A percentile compares a stretch with the other conserved stretches of the same genome.
phyloP scores from a whole-genome alignment of 2,329 filamentous ascomycete species.

The Mycocentrospora acerina region DNA sequence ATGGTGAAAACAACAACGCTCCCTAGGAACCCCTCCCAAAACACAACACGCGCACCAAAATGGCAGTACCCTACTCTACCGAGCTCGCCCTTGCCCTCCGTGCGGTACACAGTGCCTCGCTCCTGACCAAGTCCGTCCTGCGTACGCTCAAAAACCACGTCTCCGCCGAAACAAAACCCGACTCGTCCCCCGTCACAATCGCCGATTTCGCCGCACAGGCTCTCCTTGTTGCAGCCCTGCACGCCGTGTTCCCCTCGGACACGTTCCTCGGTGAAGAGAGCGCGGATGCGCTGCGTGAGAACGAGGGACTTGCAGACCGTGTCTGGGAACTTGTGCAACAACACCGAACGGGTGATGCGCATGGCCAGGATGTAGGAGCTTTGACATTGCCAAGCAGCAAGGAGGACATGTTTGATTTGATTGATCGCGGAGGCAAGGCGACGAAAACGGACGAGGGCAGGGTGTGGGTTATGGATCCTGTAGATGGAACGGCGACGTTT shows the following conservation, averaged over 20 bases:
- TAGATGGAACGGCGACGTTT: slow-evolving; percentile 66
- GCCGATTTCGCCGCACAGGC: slow-evolving; percentile 66
- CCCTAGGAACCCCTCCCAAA: not conserved
- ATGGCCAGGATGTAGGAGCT: slow-evolving; percentile 10
- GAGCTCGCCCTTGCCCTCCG: slow-evolving; percentile 36
- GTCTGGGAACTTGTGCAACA: slow-evolving; percentile 58
- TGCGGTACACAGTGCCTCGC: slow-evolving; percentile 57
- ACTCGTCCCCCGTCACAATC: slow-evolving; percentile 62
- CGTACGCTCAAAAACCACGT: slow-evolving; percentile 49
- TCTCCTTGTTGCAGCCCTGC: slow-evolving; percentile 60
- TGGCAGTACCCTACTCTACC: slow-evolving; percentile 16
- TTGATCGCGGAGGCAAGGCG: slow-evolving; percentile 61
- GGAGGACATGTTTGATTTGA: slow-evolving; percentile 62
- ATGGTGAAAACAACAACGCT: no score
- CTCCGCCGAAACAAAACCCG: slow-evolving; percentile 57
- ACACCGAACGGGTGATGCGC: slow-evolving; percentile 29
- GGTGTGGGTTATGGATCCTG: slow-evolving; percentile 65
- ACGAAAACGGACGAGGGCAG: slow-evolving; percentile 48
- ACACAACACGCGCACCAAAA: slow-evolving; percentile 4
- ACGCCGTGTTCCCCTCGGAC: slow-evolving; percentile 56
- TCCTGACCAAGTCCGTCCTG: slow-evolving; percentile 59
- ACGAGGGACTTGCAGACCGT: slow-evolving; percentile 51
- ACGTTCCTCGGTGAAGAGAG: slow-evolving; percentile 64
- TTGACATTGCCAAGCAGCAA: slow-evolving; percentile 45
- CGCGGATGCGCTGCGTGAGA: slow-evolving; percentile 53